Evolutionary conservation across 208 protist species (phyloP).

Genomic region (Acanthamoeba royreba): DNA sequence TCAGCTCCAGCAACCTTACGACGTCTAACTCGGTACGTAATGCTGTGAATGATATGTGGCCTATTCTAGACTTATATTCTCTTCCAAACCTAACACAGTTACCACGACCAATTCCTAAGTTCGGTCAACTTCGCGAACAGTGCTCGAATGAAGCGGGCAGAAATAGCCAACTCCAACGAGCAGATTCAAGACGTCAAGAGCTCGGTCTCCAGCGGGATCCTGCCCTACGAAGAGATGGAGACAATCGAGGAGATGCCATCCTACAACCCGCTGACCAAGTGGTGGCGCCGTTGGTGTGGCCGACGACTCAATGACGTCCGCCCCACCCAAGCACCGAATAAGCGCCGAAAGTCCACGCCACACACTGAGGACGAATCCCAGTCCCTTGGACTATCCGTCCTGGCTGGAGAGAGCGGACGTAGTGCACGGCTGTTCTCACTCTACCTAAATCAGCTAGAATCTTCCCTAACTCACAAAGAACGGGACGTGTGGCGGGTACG

Average conservation of each 20-base stretch:
- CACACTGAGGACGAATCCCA: neutral
- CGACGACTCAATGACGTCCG: neutral
- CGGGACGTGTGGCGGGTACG: neutral
- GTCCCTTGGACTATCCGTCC: neutral
- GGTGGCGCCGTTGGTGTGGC: neutral
- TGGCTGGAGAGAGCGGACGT: neutral
- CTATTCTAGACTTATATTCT: too few species aligned
- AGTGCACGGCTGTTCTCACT: neutral
- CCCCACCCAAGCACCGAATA: neutral
- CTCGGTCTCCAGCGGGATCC: neutral
- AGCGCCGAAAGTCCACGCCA: too few species aligned
- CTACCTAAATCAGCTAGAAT: neutral
- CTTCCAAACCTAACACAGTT: too few species aligned
- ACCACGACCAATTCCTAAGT: conserved; percentile 19
- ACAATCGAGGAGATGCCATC: neutral
- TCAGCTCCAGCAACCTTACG: neutral
- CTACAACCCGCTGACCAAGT: neutral
- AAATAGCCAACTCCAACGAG: too few species aligned
- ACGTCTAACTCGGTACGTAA: neutral
- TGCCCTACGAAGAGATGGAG: neutral
- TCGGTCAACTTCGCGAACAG: neutral
- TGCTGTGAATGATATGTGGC: neutral
- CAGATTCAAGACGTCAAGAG: neutral
- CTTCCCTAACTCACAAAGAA: neutral
- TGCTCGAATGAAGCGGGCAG: too few species aligned